Percentiles rank a stretch among this genome's conserved stretches.
Evolutionary conservation across 2,329 filamentous ascomycete genomes (phyloP).

Genomic region (Endocalyx cinctus): DNA sequence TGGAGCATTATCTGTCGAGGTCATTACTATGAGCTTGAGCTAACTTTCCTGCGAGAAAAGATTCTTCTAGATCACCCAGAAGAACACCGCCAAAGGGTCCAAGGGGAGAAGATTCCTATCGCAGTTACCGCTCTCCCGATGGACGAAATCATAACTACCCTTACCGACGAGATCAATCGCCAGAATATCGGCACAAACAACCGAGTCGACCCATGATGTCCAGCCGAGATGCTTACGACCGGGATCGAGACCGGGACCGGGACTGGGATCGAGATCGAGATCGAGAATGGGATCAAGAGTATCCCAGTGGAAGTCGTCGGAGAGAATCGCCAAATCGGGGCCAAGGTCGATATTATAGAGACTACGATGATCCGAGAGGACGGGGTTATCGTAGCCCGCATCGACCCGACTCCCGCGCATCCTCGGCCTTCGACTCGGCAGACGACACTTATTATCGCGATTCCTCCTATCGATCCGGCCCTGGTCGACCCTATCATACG

Average conservation of each 20-base stretch:
- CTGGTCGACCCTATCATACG: constrained; percentile 27
- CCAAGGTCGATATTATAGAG: constrained; percentile 16
- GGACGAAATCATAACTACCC: constrained; percentile 16
- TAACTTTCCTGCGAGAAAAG: constrained; percentile 30
- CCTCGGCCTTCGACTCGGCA: constrained; percentile 21
- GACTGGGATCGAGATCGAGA: too few species aligned
- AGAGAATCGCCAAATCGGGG: constrained; percentile 15
- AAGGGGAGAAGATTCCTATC: constrained; percentile 23
- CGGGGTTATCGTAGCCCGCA: constrained; percentile 18
- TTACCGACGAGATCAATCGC: constrained; percentile 15
- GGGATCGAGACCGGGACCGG: constrained; percentile 15
- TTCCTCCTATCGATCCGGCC: constrained; percentile 18
- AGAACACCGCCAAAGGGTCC: constrained; percentile 22
- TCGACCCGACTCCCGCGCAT: constrained; percentile 17
- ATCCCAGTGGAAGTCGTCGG: too few species aligned
- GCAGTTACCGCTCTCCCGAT: too few species aligned
- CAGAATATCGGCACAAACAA: constrained; percentile 9
- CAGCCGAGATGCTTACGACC: constrained; percentile 10
- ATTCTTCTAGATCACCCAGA: constrained; percentile 29
- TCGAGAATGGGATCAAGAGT: too few species aligned
- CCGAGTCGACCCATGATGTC: too few species aligned
- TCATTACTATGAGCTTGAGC: constrained; percentile 22
- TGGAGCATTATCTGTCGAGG: constrained; percentile 22
- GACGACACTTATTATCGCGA: constrained; percentile 22
- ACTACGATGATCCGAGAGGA: constrained; percentile 16